Evolutionary conservation across 2,329 filamentous ascomycete species (phyloP), one percentile per base, ranked within the genome.

Genomic region (Trichophyton schoenleinii): DNA sequence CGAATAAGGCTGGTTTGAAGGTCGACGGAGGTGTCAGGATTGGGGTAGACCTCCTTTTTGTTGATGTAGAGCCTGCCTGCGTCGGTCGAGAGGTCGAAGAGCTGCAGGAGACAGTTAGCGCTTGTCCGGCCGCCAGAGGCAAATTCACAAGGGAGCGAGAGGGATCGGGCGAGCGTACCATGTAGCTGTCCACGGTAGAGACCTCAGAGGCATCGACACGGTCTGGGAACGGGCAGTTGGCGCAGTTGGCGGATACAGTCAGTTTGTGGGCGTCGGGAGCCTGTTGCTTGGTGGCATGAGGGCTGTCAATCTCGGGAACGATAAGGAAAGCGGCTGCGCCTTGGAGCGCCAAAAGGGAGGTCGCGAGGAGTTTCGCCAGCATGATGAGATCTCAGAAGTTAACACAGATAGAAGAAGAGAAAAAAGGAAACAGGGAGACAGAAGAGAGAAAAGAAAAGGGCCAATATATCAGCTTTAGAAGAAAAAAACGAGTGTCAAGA

Each of bases 201-300:
- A 70, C 71, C 67, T 63, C 68, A 64, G 70, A 66, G 34, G 65
- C 63, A 7, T 68, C 64, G 38, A 64, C 62, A 13, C 68, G 59
- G 62, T 71, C 67, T 36, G 70, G 70, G 65, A 76, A 73, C 0
- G 74, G 74, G 60, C 74, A 77, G 49, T 75, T 71, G 36, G 68
- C 67, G 65, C 74, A 77, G 53, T 66, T 63, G 20, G 76, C 66
- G 28, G 70, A 68, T 52, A 76, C 61, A 20, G 66, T 63, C 38
- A 70, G 64, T 57, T 69, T 64, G 55, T 68, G 67, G 11, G 67
- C 64, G 53, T 70, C 63, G 13, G 42, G 25, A 1, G 48, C 34
- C 8, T 9, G 8, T 13, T 38, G 28, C 20, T 60, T 31, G 48
- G 42, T 13, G 36, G 31, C n/a, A 36, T 53, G 31, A 20, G 25